Evolutionary conservation across 306 rosid genomes (phyloP).

Genomic region (Adenanthera pavonina): DNA sequence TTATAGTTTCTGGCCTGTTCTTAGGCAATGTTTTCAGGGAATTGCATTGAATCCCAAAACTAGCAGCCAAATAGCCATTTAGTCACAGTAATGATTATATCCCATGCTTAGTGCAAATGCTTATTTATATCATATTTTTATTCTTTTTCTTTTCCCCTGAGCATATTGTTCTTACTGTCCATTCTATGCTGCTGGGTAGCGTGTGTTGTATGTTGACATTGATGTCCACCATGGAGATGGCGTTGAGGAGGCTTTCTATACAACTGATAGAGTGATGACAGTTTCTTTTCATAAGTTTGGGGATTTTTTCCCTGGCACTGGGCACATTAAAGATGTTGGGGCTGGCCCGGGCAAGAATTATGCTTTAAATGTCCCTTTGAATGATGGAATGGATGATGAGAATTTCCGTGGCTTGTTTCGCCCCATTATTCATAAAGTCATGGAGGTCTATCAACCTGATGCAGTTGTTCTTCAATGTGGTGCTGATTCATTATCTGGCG

Average conservation of each 20-base stretch:
- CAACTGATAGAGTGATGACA: conserved; percentile 93
- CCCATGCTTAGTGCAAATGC: conserved; percentile 5
- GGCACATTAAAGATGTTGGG: conserved; percentile 78
- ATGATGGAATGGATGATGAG: conserved; percentile 87
- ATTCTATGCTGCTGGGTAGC: conserved; percentile 55
- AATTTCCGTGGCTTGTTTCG: conserved; percentile 77
- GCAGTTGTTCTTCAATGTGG: conserved; percentile 96
- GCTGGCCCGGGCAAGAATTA: conserved; percentile 77
- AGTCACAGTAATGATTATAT: background rate
- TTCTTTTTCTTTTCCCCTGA: conserved; percentile 7
- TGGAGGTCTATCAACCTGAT: conserved; percentile 84
- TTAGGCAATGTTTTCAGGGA: background rate
- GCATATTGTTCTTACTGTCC: conserved; percentile 27
- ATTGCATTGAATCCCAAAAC: background rate
- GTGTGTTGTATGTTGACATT: conserved; percentile 82
- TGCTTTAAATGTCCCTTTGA: conserved; percentile 82
- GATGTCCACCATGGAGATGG: conserved; percentile 98
- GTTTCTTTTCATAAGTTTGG: conserved; percentile 92
- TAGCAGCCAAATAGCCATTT: background rate
- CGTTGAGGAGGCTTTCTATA: conserved; percentile 98
- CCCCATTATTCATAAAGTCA: conserved; percentile 75
- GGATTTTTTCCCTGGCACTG: conserved; percentile 92
- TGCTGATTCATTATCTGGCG: conserved; percentile 90
- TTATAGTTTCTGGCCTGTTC: background rate
- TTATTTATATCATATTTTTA: background rate